Conservation (phyloP, 2,329 filamentous ascomycete genomes). For the Ascosphaera apis region DNA sequence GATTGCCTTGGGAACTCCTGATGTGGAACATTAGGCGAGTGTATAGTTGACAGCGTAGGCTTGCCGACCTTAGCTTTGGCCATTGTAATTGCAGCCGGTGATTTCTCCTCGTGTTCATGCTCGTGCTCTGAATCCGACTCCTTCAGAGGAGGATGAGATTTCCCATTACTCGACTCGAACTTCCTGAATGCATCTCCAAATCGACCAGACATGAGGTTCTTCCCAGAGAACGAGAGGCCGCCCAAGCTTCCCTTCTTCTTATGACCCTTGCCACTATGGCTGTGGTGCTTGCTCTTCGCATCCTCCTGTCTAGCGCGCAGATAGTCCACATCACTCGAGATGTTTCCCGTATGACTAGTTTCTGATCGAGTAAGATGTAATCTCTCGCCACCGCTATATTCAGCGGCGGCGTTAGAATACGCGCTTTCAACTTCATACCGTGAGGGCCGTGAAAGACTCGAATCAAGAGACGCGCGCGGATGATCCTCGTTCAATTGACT, state of each 20-base stretch:
- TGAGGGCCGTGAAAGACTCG: slow-evolving; percentile 9
- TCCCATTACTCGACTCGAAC: slow-evolving; percentile 43
- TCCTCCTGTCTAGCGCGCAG: slow-evolving; percentile 50
- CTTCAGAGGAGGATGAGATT: too few relatives aligned
- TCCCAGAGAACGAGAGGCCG: slow-evolving; percentile 44
- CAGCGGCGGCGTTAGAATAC: too few relatives aligned
- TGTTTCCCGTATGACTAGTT: slow-evolving; percentile 26
- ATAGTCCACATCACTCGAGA: slow-evolving; percentile 63
- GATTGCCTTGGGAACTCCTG: too few relatives aligned
- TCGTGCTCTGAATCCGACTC: too few relatives aligned
- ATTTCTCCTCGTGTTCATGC: too few relatives aligned
- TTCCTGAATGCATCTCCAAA: slow-evolving; percentile 88
- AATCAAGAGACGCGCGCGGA: slow-evolving; percentile 20
- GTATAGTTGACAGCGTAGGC: too few relatives aligned
- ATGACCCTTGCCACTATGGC: slow-evolving; percentile 36
- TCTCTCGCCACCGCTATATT: slow-evolving; percentile 15
- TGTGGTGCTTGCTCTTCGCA: slow-evolving; percentile 33
- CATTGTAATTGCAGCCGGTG: too few relatives aligned
- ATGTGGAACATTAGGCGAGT: slow-evolving; percentile 13
- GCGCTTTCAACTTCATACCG: too few relatives aligned
- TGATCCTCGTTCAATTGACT: too few relatives aligned
- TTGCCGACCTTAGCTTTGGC: too few relatives aligned
- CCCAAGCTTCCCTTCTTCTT: slow-evolving; percentile 52
- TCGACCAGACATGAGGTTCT: slow-evolving; percentile 62
- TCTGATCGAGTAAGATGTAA: slow-evolving; percentile 15